Conservation (phyloP, 2,329 filamentous ascomycete species). For the Neonectria ditissima region DNA sequence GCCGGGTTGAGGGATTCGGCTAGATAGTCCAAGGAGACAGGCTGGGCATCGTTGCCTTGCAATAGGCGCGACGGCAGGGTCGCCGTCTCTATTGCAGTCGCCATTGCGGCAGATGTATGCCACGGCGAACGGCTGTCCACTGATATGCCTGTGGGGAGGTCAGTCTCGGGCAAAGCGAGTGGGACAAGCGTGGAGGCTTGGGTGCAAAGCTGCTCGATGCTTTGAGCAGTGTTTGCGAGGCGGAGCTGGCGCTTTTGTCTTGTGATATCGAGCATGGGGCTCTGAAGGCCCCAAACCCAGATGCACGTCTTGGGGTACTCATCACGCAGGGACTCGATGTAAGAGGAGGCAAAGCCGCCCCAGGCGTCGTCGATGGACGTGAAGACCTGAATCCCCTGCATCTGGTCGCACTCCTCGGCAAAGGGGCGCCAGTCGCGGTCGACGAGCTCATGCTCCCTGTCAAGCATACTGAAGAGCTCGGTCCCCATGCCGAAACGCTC, state of each 20-base stretch:
- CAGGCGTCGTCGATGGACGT: conserved; percentile 81
- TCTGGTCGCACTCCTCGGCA: conserved; percentile 90
- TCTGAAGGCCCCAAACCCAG: conserved; percentile 88
- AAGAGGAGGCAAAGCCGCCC: conserved; percentile 80
- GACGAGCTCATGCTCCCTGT: conserved; percentile 85
- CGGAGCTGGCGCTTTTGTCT: conserved; percentile 67
- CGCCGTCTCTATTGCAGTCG: conserved; percentile 81
- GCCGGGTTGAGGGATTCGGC: conserved; percentile 77
- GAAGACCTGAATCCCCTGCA: conserved; percentile 88
- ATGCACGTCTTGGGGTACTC: conserved; percentile 90
- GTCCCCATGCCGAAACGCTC: conserved; percentile 89
- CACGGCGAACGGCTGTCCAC: conserved; percentile 76
- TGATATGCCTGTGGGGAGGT: conserved; percentile 67
- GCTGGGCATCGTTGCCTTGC: conserved; percentile 52
- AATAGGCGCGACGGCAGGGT: conserved; percentile 81
- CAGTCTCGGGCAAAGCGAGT: conserved; percentile 70
- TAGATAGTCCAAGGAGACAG: conserved; percentile 70
- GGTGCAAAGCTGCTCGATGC: conserved; percentile 74
- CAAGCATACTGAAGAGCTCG: conserved; percentile 78
- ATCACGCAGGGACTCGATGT: conserved; percentile 83
- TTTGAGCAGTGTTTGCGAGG: conserved; percentile 79
- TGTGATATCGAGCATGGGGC: conserved; percentile 63
- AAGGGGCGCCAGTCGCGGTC: conserved; percentile 93
- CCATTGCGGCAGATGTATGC: conserved; percentile 83
- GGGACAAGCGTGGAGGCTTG: conserved; percentile 84